Conservation (phyloP, 495 filamentous ascomycete species). For the Annulohypoxylon stygium region DNA sequence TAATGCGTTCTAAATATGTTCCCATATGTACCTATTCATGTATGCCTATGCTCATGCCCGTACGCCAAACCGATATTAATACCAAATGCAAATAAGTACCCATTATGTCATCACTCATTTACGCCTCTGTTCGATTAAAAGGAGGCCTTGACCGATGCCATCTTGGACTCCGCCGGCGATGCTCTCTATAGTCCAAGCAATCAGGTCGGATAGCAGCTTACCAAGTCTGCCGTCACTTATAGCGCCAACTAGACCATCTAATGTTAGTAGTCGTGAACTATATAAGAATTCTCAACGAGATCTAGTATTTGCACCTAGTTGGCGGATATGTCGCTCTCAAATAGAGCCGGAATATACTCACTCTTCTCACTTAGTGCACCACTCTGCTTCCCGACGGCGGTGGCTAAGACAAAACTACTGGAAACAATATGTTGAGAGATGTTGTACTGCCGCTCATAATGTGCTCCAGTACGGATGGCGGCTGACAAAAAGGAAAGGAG, state of each 20-base stretch:
- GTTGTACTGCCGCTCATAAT: constrained; percentile 74
- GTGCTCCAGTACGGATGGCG: constrained; percentile 65
- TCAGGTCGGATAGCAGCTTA: constrained; percentile 62
- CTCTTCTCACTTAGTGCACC: constrained; percentile 61
- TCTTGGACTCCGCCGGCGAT: constrained; percentile 74
- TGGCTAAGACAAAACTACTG: constrained; percentile 62
- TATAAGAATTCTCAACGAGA: neutral
- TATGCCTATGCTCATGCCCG: constrained; percentile 10
- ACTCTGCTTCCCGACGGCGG: constrained; percentile 65
- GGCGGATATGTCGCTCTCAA: neutral
- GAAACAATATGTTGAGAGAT: constrained; percentile 69
- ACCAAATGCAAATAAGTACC: constrained; percentile 30
- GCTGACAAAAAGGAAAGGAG: constrained; percentile 70
- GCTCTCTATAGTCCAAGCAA: constrained; percentile 69
- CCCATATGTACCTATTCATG: neutral
- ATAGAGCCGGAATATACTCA: constrained; percentile 16
- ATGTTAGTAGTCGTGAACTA: constrained; percentile 12
- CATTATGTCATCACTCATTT: constrained; percentile 39
- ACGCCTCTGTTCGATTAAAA: constrained; percentile 55
- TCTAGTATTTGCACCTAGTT: neutral
- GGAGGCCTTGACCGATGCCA: constrained; percentile 72
- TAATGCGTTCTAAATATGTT: constrained; percentile 27
- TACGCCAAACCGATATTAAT: constrained; percentile 16
- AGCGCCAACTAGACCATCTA: constrained; percentile 53
- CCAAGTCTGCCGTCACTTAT: constrained; percentile 71